These are phyloP conservation scores for Phytophthora multivora DNA, from an alignment of 352 stramenopile genomes.

Conservation along the genomic window DNA sequence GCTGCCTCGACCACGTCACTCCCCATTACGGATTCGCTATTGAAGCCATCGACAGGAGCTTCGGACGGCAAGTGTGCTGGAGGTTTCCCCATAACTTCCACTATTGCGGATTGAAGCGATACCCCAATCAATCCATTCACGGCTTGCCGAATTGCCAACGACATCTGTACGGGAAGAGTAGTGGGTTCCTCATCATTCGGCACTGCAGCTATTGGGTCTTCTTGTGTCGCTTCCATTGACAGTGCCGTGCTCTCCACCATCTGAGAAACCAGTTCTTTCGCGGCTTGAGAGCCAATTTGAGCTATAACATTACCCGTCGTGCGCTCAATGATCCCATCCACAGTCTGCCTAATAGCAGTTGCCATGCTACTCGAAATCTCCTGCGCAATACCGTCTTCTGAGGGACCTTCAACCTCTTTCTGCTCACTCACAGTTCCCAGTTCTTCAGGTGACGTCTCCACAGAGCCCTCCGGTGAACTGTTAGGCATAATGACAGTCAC, in stretches of 20 bases:
- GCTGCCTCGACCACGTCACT: neutral
- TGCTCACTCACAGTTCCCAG: neutral
- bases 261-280: constrained; percentile 18
- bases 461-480: neutral
- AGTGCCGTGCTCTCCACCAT: constrained; percentile 1
- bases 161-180: constrained; percentile 43
- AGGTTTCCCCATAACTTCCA: constrained; percentile 29
- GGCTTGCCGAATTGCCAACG: constrained; percentile 38
- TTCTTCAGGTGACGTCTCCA: neutral
- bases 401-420: neutral
- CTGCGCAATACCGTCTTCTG: constrained; percentile 6
- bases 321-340: constrained; percentile 37
- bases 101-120: constrained; percentile 45
- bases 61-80: neutral
- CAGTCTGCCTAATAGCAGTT: constrained; percentile 32
- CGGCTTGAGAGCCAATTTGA: constrained; percentile 10
- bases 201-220: neutral
- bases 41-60: neutral
- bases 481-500: constrained; percentile 18
- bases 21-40: neutral
- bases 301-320: constrained; percentile 21
- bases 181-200: constrained; percentile 6
- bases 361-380: constrained; percentile 34
- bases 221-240: neutral
- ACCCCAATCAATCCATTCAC: constrained; percentile 49